Conservation (phyloP, 208 protist genomes). For the Wallacemonas sp. region DNA sequence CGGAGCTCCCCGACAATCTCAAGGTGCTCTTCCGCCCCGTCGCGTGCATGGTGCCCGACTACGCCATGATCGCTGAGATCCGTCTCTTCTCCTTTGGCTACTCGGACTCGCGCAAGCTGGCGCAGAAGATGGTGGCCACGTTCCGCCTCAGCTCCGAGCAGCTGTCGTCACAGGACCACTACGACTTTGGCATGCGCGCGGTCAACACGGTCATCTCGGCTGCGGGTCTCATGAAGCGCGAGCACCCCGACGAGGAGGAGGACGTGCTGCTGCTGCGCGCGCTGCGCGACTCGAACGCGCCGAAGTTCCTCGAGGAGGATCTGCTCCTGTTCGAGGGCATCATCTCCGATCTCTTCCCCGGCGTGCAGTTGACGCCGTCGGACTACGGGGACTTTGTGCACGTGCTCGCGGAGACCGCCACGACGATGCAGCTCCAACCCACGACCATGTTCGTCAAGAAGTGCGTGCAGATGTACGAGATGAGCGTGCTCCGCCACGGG, state of each 20-base stretch:
- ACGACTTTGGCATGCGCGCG: slow-evolving; percentile 99
- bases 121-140: slow-evolving; percentile 97
- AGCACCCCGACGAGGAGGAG: slow-evolving; percentile 92
- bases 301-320: slow-evolving; percentile 97
- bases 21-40: slow-evolving; percentile 97
- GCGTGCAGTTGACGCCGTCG: slow-evolving; percentile 80
- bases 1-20: slow-evolving; percentile 98
- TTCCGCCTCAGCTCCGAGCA: slow-evolving; percentile 98
- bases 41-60: slow-evolving; percentile 99
- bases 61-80: slow-evolving; percentile 98
- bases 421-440: slow-evolving; percentile 90
- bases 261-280: slow-evolving; percentile 95
- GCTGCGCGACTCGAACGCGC: slow-evolving; percentile 96
- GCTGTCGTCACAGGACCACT: slow-evolving; percentile 98
- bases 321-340: slow-evolving; percentile 96
- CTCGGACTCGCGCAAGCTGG: slow-evolving; percentile 92
- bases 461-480: slow-evolving; percentile 98
- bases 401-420: slow-evolving; percentile 68
- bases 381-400: slow-evolving; percentile 94
- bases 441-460: slow-evolving; percentile 96
- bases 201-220: slow-evolving; percentile 98
- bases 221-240: slow-evolving; percentile 96
- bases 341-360: slow-evolving; percentile 97
- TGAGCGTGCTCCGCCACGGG: slow-evolving; percentile 97
- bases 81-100: slow-evolving; percentile 98